Base-by-base conservation (phyloP, 2,329 filamentous ascomycete species). In the Penicillium sclerotigenum region DNA sequence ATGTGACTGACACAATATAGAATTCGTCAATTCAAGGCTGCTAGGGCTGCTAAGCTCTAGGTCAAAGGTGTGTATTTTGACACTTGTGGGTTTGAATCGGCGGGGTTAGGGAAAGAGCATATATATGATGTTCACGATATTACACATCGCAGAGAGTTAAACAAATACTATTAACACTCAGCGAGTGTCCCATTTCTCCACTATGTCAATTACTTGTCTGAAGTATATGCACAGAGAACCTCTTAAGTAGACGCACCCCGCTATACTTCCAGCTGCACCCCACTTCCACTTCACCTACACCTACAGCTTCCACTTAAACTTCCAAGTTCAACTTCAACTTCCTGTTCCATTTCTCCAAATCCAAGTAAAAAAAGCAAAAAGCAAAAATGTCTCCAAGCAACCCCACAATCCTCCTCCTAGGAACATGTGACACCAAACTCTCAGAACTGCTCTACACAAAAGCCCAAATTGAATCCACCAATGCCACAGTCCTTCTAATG, bases 361-460 rank as follows among this genome's bases (percentile, higher is more conserved):
- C 1, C 14, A 24, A 11, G 3, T 6, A 33, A 54, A 43, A 37
- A 28, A 14, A 29, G n/a, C n/a, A 29, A 1, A 33, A 33, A 1
- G 5, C 31, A 37, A 48, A 42, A 53, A 65, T 50, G 56, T 4
- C 59, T 1, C 5, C 47, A 13, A 48, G 62, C n/a, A 58, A 59
- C 33, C 70, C 71, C 4, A 76, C 71, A 37, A 78, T 87, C 50
- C 73, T 81, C 48, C 71, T 87, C 14, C 69, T 88, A 22, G 85
- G 85, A 20, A 88, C 84, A 14, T 85, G 82, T 65, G 86, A 88
- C 65, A 87, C 84, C 31, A 88, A 88, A 66, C 74, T 85, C 11
- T 69, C 80, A 5, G 84, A 88, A 65, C 75, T 86, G 1, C 70
- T 82, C 3, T 86, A 80, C 65, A 72, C 86, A 2, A 77, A 78